Percentiles rank a stretch among this genome's conserved stretches.
Evolutionary conservation across 768 basidiomycete genomes (phyloP).

Genomic region (Amylocystis lapponica): DNA sequence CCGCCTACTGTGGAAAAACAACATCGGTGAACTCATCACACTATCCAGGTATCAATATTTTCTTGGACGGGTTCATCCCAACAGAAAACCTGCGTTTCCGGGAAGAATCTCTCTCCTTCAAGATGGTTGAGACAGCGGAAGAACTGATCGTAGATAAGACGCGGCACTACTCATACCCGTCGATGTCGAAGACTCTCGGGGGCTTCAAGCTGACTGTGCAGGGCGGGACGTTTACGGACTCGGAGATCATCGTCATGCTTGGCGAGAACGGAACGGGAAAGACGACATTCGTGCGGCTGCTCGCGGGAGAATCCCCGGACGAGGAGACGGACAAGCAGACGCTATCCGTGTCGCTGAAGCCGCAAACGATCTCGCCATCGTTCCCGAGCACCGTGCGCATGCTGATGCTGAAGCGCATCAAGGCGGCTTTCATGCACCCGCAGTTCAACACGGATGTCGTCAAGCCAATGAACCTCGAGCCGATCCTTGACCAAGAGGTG

Average conservation of each 20-base stretch:
- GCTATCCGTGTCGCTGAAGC: conserved; percentile 90
- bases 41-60: conserved; percentile 90
- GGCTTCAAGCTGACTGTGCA: conserved; percentile 93
- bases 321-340: conserved; percentile 74
- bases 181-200: conserved; percentile 97
- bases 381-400: conserved; percentile 96
- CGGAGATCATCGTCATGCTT: conserved; percentile 98
- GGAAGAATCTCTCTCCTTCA: conserved; percentile 92
- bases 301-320: conserved; percentile 93
- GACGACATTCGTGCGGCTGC: conserved; percentile 93
- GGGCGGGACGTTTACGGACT: conserved; percentile 90
- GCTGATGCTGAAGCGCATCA: conserved; percentile 92
- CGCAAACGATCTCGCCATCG: conserved; percentile 96
- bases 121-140: conserved; percentile 95
- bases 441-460: conserved; percentile 98
- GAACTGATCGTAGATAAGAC: conserved; percentile 85
- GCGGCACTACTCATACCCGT: conserved; percentile 84
- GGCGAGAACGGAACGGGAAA: conserved; percentile 99
- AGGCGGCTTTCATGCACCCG: conserved; percentile 96
- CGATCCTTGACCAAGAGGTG: conserved; percentile 96
- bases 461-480: conserved; percentile 95
- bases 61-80: conserved; percentile 97
- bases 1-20: too few species aligned
- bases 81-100: conserved; percentile 98
- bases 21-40: background rate